Evolutionary conservation across 768 basidiomycete genomes (phyloP).

Genomic region (Auricularia cornea): DNA sequence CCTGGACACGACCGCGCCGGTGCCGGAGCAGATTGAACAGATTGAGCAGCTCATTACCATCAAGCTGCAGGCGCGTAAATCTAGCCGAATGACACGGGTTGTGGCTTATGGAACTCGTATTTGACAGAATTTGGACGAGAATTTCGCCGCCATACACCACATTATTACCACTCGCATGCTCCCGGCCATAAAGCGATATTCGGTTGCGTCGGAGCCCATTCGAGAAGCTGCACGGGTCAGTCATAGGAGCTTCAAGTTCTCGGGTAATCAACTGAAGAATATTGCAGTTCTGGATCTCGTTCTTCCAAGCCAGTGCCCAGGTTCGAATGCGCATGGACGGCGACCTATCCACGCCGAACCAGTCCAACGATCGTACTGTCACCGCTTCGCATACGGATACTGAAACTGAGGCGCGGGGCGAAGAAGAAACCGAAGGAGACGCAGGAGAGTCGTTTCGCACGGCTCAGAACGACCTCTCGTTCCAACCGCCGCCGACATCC

Average conservation of each 20-base stretch:
- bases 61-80: constrained; percentile 62
- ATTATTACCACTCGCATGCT: constrained; percentile 71
- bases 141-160: constrained; percentile 85
- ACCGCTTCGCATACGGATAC: constrained; percentile 16
- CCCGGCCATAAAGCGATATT: constrained; percentile 85
- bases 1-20: constrained; percentile 57
- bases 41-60: constrained; percentile 93
- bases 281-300: constrained; percentile 86
- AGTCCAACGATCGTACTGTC: constrained; percentile 13
- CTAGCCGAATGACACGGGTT: neutral
- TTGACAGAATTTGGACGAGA: constrained; percentile 87
- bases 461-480: constrained; percentile 61
- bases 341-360: constrained; percentile 52
- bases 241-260: neutral
- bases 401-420: constrained; percentile 10
- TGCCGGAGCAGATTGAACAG: constrained; percentile 82
- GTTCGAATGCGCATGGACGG: constrained; percentile 71
- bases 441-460: constrained; percentile 68
- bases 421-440: constrained; percentile 30
- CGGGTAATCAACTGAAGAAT: neutral
- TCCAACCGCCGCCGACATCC: constrained; percentile 59
- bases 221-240: constrained; percentile 84
- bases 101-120: constrained; percentile 1
- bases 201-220: constrained; percentile 78
- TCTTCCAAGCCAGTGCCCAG: constrained; percentile 91